Conservation (phyloP, 768 basidiomycete species). For the Sarcodon sp. region DNA sequence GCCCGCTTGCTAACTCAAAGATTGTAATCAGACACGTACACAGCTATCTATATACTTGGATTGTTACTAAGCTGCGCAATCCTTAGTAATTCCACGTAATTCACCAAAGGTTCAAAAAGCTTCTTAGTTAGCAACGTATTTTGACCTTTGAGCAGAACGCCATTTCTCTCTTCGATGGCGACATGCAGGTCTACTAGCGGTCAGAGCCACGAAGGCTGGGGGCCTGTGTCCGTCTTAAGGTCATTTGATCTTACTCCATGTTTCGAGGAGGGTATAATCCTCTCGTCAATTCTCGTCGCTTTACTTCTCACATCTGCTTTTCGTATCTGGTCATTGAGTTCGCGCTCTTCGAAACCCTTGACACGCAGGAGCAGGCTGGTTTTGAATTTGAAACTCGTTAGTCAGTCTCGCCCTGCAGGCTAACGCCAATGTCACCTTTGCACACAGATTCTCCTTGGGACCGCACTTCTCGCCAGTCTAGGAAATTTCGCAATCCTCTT, state of each 20-base stretch:
- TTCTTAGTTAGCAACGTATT: too few relatives aligned
- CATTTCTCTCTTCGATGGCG: constrained; percentile 3
- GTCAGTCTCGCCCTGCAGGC: constrained; percentile 13
- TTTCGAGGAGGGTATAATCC: constrained; percentile 62
- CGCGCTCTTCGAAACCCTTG: constrained; percentile 16
- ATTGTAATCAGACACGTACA: too few relatives aligned
- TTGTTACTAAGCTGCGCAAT: too few relatives aligned
- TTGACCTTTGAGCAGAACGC: too few relatives aligned
- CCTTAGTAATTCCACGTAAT: too few relatives aligned
- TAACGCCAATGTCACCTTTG: constrained; percentile 2
- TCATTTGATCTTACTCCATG: constrained; percentile 73
- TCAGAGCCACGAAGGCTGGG: constrained; percentile 51
- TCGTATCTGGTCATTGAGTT: constrained; percentile 20
- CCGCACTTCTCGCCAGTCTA: constrained; percentile 35
- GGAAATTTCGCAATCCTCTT: constrained; percentile 28
- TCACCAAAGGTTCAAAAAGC: too few relatives aligned
- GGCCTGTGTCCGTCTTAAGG: constrained; percentile 38
- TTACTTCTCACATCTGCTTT: constrained; percentile 30
- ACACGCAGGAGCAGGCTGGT: constrained; percentile 37
- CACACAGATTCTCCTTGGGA: constrained; percentile 30
- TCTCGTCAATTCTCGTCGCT: constrained; percentile 36
- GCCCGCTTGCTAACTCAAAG: too few relatives aligned
- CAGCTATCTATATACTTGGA: too few relatives aligned
- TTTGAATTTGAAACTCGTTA: constrained; percentile 54
- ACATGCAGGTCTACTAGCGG: constrained; percentile 21